Percentiles rank a stretch among this genome's conserved stretches.
phyloP scores from a whole-genome alignment of 345 rosid species.

The Eucalyptus polybractea region DNA sequence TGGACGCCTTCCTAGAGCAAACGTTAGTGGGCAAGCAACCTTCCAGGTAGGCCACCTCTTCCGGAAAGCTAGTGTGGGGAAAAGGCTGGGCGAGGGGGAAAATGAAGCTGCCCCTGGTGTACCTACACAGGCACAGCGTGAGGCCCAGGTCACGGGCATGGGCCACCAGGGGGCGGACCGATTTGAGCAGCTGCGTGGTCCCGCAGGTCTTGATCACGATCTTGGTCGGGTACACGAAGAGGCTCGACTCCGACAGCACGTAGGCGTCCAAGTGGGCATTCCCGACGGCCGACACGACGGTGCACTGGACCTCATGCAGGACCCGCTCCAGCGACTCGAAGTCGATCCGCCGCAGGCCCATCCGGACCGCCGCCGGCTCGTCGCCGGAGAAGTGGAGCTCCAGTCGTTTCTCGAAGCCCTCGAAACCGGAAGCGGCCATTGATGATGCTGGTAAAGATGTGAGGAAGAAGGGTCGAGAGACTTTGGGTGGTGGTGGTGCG shows the following conservation, averaged over 20 bases:
- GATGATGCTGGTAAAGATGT: not conserved
- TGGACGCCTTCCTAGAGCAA: slow-evolving; percentile 56
- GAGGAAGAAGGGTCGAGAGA: not conserved
- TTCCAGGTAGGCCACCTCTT: slow-evolving; percentile 62
- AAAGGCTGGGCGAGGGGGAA: slow-evolving; percentile 83
- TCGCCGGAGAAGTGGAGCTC: slow-evolving; percentile 78
- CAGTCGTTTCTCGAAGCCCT: slow-evolving; percentile 94
- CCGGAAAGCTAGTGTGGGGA: slow-evolving; percentile 77
- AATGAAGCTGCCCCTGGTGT: slow-evolving; percentile 90
- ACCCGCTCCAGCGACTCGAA: slow-evolving; percentile 59
- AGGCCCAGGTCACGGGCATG: slow-evolving; percentile 55
- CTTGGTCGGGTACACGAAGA: slow-evolving; percentile 89
- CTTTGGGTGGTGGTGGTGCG: not conserved
- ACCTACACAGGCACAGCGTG: slow-evolving; percentile 42
- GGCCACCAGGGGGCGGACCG: slow-evolving; percentile 67
- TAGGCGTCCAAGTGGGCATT: slow-evolving; percentile 81
- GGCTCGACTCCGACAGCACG: slow-evolving; percentile 91
- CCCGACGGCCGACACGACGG: slow-evolving; percentile 87
- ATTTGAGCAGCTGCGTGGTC: slow-evolving; percentile 90
- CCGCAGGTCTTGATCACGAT: slow-evolving; percentile 98
- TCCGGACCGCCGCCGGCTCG: not conserved
- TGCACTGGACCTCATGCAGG: slow-evolving; percentile 75
- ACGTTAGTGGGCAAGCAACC: slow-evolving; percentile 44
- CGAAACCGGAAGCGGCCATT: slow-evolving; percentile 97
- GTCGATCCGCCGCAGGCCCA: slow-evolving; percentile 73